phyloP scores from a whole-genome alignment of 2,329 filamentous ascomycete genomes.

The Penicillium sp. region DNA sequence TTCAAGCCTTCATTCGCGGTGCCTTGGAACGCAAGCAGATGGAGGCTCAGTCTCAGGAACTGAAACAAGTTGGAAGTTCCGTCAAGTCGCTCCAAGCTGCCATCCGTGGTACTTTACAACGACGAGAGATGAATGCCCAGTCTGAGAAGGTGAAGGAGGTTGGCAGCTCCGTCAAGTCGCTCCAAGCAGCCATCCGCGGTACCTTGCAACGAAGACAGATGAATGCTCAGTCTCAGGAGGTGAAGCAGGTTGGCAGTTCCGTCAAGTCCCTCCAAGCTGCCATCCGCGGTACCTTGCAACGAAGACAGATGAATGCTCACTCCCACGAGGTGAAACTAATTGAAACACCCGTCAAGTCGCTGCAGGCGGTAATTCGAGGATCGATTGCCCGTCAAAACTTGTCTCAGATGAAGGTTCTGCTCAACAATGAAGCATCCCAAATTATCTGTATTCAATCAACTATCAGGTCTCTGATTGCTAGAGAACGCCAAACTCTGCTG shows the following conservation, averaged over 20 bases:
- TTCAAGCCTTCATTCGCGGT: slow-evolving; percentile 69
- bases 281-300: slow-evolving; percentile 65
- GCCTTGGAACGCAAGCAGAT: slow-evolving; percentile 58
- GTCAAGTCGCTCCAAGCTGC: slow-evolving; percentile 57
- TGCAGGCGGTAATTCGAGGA: slow-evolving; percentile 63
- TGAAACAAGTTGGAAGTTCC: slow-evolving; percentile 53
- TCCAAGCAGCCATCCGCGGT: slow-evolving; percentile 67
- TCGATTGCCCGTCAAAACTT: slow-evolving; percentile 46
- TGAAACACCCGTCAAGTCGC: slow-evolving; percentile 44
- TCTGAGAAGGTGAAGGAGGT: slow-evolving; percentile 46
- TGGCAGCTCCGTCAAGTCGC: slow-evolving; percentile 46
- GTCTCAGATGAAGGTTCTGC: slow-evolving; percentile 24
- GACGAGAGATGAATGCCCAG: slow-evolving; percentile 45
- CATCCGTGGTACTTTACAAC: slow-evolving; percentile 65
- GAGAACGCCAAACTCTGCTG: slow-evolving; percentile 42
- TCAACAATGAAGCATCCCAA: slow-evolving; percentile 28
- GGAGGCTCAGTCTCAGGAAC: slow-evolving; percentile 28
- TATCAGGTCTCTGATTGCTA: slow-evolving; percentile 37
- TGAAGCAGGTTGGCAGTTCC: slow-evolving; percentile 53
- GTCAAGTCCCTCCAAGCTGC: slow-evolving; percentile 57
- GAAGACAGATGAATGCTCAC: slow-evolving; percentile 45
- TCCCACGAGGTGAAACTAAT: slow-evolving; percentile 31
- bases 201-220: slow-evolving; percentile 58
- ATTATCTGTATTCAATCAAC: slow-evolving; percentile 41
- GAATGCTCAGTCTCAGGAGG: slow-evolving; percentile 15